A percentile compares a stretch with the other conserved stretches of the same genome.
phyloP scores from a whole-genome alignment of 2,329 filamentous ascomycete genomes.

The Colletotrichum endophyticum region DNA sequence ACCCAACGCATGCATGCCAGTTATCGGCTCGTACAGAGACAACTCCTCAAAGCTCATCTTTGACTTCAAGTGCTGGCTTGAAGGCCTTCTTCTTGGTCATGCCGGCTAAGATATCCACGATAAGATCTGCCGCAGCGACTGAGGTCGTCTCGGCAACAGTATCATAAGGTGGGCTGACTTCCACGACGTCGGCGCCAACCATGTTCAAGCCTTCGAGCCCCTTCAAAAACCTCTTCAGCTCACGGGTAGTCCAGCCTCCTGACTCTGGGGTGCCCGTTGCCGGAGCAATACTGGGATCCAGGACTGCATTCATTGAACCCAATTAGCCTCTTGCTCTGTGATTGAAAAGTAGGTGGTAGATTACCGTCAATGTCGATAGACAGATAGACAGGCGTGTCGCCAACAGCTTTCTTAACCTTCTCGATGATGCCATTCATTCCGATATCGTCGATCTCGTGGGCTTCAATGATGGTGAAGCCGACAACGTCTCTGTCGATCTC shows the following conservation, averaged over 20 bases:
- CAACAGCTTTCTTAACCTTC: constrained; percentile 60
- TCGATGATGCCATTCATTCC: constrained; percentile 73
- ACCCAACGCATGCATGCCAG: rapidly evolving
- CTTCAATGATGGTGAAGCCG: constrained; percentile 55
- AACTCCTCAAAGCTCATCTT: background rate
- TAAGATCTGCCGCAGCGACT: background rate
- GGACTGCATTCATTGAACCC: background rate
- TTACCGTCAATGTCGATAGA: background rate
- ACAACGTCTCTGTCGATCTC: background rate
- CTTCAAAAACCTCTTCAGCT: background rate
- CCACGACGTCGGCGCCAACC: constrained; percentile 52
- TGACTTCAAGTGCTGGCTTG: background rate
- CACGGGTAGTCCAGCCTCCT: background rate
- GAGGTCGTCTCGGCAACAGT: constrained; percentile 80
- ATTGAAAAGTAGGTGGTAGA: rapidly evolving
- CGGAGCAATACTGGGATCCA: constrained; percentile 27
- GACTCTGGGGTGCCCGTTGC: background rate
- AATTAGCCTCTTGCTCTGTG: background rate
- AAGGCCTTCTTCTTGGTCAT: background rate
- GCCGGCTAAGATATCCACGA: background rate
- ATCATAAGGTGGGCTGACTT: constrained; percentile 86
- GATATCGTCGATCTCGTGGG: constrained; percentile 86
- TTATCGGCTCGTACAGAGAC: rapidly evolving
- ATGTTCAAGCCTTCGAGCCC: background rate
- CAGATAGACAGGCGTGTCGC: background rate